Percentiles rank a stretch among this genome's conserved stretches.
phyloP scores from a whole-genome alignment of 2,329 filamentous ascomycete species.

The Botryotinia globosa region DNA sequence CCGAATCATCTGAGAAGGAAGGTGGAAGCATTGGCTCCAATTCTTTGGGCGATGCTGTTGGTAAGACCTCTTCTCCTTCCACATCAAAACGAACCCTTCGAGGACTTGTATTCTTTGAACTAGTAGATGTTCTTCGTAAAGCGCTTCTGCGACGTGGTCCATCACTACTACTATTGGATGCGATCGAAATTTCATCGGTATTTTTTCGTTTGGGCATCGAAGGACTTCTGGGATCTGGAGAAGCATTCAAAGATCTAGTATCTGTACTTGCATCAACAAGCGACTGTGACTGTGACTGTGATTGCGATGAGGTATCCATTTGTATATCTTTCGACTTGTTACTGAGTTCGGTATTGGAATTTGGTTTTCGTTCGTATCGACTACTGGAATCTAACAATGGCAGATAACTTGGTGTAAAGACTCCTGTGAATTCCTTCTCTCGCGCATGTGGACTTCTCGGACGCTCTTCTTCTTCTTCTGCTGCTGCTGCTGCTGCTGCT shows the following conservation, averaged over 20 bases:
- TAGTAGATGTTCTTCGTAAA: conserved; percentile 53
- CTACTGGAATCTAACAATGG: conserved; percentile 53
- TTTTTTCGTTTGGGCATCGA: conserved; percentile 34
- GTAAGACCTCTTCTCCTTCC: conserved; percentile 57
- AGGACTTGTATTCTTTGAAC: conserved; percentile 52
- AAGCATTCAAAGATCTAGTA: conserved; percentile 28
- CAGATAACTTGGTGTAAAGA: conserved; percentile 62
- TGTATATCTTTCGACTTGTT: conserved; percentile 27
- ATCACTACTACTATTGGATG: conserved; percentile 55
- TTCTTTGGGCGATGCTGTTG: conserved; percentile 52
- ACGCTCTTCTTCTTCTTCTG: conserved; percentile 38
- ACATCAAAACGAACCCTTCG: conserved; percentile 62
- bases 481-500: neutral
- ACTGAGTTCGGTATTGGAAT: conserved; percentile 3
- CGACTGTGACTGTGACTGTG: conserved; percentile 18
- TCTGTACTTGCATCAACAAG: conserved; percentile 29
- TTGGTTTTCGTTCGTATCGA: conserved; percentile 26
- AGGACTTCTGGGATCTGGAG: conserved; percentile 31
- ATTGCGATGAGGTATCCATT: conserved; percentile 24
- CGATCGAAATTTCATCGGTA: conserved; percentile 43
- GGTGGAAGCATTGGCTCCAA: conserved; percentile 6
- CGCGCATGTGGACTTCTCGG: conserved; percentile 51
- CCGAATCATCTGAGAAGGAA: conserved; percentile 29
- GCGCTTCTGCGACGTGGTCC: conserved; percentile 53
- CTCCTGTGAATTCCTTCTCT: conserved; percentile 58